phyloP scores from a whole-genome alignment of 2,329 filamentous ascomycete species.

The Seiridium unicorne region DNA sequence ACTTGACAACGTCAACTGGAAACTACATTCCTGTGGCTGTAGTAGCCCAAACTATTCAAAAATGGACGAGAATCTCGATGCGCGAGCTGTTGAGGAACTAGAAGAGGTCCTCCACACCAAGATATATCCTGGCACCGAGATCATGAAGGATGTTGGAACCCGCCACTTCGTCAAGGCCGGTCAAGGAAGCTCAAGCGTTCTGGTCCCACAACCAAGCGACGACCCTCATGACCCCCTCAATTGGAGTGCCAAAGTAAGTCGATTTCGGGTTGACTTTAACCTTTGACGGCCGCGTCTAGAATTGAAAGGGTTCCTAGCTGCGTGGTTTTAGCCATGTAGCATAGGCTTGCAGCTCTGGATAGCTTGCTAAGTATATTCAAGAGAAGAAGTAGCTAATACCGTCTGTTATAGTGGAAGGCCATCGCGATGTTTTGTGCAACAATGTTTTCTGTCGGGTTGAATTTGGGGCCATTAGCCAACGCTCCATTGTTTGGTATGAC shows the following conservation, averaged over 20 bases:
- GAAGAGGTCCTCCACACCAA: conserved; percentile 25
- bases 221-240: conserved; percentile 48
- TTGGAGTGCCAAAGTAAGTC: conserved; percentile 35
- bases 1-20: too few species aligned
- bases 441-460: conserved; percentile 38
- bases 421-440: conserved; percentile 28
- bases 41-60: too few species aligned
- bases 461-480: conserved; percentile 39
- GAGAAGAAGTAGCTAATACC: too few species aligned
- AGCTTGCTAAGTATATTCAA: too few species aligned
- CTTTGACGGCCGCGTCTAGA: too few species aligned
- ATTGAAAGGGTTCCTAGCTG: too few species aligned
- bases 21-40: too few species aligned
- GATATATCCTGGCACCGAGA: conserved; percentile 35
- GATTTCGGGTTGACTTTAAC: too few species aligned
- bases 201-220: conserved; percentile 46
- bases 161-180: conserved; percentile 63
- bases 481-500: conserved; percentile 51
- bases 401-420: conserved; percentile 35
- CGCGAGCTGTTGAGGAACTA: conserved; percentile 12
- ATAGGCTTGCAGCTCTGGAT: too few species aligned
- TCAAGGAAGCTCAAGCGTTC: conserved; percentile 37
- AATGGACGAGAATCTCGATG: conserved; percentile 23
- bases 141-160: conserved; percentile 51
- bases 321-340: too few species aligned